Evolutionary conservation across 2,329 filamentous ascomycete species (phyloP).

Genomic region (Ceratocystis alfenasii): DNA sequence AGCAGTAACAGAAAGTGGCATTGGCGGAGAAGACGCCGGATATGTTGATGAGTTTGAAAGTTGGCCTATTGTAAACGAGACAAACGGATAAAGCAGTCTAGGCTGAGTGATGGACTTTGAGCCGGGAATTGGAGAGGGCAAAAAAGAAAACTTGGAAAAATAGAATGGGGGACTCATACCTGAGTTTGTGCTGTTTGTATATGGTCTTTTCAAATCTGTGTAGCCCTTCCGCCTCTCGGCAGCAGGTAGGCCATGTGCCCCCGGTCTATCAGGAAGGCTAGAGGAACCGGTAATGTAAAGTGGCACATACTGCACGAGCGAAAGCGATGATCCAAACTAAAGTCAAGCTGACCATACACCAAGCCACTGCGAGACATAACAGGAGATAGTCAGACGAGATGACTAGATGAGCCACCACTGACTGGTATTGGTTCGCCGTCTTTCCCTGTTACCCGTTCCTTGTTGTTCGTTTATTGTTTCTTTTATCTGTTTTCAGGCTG

Average conservation of each 20-base stretch:
- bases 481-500: too few species aligned
- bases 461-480: too few species aligned
- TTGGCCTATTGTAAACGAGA: too few species aligned
- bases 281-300: neutral
- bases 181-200: neutral
- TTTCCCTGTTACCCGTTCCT: too few species aligned
- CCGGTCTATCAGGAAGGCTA: neutral
- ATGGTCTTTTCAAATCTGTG: slow-evolving; percentile 10
- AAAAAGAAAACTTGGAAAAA: too few species aligned
- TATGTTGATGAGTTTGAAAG: too few species aligned
- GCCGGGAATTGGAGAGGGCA: too few species aligned
- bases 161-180: too few species aligned
- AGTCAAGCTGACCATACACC: neutral
- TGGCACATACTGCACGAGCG: slow-evolving; percentile 20
- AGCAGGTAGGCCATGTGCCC: neutral
- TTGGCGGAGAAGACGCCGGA: neutral
- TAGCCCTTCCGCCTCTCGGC: neutral
- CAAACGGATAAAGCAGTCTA: too few species aligned
- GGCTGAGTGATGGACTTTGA: too few species aligned
- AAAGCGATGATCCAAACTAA: slow-evolving; percentile 13
- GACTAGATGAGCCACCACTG: too few species aligned
- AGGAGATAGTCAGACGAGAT: neutral
- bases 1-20: neutral
- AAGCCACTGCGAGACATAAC: neutral
- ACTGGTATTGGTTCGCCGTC: too few species aligned